Base-by-base conservation (phyloP, 768 basidiomycete species). In the Russula ochroleuca region DNA sequence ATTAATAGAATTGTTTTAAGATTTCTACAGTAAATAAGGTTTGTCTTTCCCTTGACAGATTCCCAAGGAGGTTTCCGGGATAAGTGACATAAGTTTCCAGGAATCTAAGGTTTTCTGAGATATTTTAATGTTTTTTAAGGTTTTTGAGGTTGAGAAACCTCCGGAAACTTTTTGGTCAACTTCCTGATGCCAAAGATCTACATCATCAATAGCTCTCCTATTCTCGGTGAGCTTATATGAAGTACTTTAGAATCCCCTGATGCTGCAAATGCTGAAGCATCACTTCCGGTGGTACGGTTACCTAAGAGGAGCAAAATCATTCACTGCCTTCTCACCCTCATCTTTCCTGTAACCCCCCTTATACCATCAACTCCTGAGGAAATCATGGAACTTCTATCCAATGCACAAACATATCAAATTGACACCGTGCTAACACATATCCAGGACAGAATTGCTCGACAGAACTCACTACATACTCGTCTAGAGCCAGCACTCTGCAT, bases 271-370 rank as follows among this genome's bases (percentile, higher is more conserved):
- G 14, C 4, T 10, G 50, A 45, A n/a, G n/a, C 4, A 41, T 50
- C 49, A 1, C 49, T 51, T n/a, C 31, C 62, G 10, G 15, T 48
- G 1, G 13, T 64, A 37, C 21, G 50, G 7, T 31, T 64, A 7
- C 40, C 19, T 3, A 52, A 64, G 35, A 60, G n/a, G 8, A 40
- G 47, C 5, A 10, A 10, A 5, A 60, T 47, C 31, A 53, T 60
- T 28, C 21, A 40, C 33, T 41, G 1, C 21, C 63, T 64, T n/a
- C 33, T 64, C 52, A 64, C 63, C 9, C 60, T 64, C 23, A 43
- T 60, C 14, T 50, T 64, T 28, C 59, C 59, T 5, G 47, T 60
- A 19, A 4, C 31, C 2, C 37, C 48, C 10, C 1, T 43, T 28
- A 13, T 60, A 7, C 63, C 48, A 17, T 5, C 47, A 0, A 50